Evolutionary conservation across 345 rosid species (phyloP), one percentile per base, ranked within the genome.

Genomic region (Anastatica hierochuntica): DNA sequence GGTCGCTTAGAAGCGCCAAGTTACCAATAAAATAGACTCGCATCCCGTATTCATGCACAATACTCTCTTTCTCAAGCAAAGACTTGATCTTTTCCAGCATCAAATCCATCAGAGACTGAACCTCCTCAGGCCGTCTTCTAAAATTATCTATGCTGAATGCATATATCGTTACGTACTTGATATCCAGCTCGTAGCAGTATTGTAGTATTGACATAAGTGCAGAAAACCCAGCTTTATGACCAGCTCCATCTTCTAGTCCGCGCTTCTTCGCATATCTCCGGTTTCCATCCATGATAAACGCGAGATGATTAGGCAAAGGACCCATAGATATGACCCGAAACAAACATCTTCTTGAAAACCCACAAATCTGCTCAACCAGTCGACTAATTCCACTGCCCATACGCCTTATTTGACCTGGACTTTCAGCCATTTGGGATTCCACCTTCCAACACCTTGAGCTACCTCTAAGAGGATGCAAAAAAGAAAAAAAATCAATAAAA

Each of bases 121-220:
- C 97, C 62, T 81, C 95, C 33, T 74, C 83, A 7, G 86, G 95
- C 23, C 31, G 38, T 49, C 97, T 72, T 61, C 67, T 80, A 39
- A 86, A 90, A 52, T 90, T 90, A 45, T 90, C 94, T 21, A 84
- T 84, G 73, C 89, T 86, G 64, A 84, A 86, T 21, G 96, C 90
- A 43, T 82, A 86, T 31, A 82, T 49, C 0, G 90, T 71, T 14
- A 79, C 74, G 39, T 77, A 77, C 53, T 69, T 77, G 39, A 90
- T 79, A 24, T 84, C 85, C 21, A 90, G 63, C 53, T 90, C 86
- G 39, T 77, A 76, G 73, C 95, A 83, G 73, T 76, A 77, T 14
- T 61, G 78, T 12, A 90, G 80, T 11, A 86, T 49, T 8, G 81
- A 72, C 66, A 74, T 37, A 19, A 86, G 83, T 3, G 90, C 56